Evolutionary conservation across 768 basidiomycete species (phyloP).

Genomic region (Rossbeevera mucosa): DNA sequence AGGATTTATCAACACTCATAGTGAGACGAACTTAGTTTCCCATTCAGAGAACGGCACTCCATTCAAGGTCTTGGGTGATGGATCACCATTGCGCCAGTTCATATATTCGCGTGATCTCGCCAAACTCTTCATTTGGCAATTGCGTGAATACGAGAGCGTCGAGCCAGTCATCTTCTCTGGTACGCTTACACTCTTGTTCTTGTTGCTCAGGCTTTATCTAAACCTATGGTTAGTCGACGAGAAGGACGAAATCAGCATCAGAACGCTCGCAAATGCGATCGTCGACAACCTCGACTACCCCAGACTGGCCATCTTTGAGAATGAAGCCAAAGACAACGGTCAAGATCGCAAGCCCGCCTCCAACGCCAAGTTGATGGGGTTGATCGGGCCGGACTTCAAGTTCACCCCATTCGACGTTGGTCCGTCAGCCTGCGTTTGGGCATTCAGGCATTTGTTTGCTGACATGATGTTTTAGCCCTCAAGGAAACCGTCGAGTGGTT

Average conservation of each 20-base stretch:
- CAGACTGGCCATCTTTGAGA: conserved; percentile 78
- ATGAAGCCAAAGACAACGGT: conserved; percentile 63
- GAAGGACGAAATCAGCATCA: conserved; percentile 92
- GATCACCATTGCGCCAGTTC: conserved; percentile 93
- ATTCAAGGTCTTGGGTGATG: conserved; percentile 85
- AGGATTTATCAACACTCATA: conserved; percentile 6
- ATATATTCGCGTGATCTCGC: conserved; percentile 96
- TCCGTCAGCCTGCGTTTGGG: conserved; percentile 29
- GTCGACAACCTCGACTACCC: conserved; percentile 77
- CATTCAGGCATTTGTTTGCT: not conserved
- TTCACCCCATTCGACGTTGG: conserved; percentile 91
- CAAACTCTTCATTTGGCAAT: conserved; percentile 90
- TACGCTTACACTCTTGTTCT: conserved; percentile 25
- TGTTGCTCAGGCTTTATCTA: not conserved
- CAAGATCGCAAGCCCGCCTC: conserved; percentile 96
- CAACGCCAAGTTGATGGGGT: conserved; percentile 76
- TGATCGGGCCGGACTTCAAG: conserved; percentile 68
- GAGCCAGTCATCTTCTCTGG: conserved; percentile 92
- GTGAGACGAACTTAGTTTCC: not conserved
- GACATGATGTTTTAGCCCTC: conserved; percentile 49
- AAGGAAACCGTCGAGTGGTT: conserved; percentile 84
- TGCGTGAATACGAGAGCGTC: conserved; percentile 86
- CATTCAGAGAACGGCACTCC: conserved; percentile 69
- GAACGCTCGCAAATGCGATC: conserved; percentile 84
- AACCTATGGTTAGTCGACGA: conserved; percentile 62